Conservation (phyloP, 1,139 yeast genomes). For the Kodamaea arcana region DNA sequence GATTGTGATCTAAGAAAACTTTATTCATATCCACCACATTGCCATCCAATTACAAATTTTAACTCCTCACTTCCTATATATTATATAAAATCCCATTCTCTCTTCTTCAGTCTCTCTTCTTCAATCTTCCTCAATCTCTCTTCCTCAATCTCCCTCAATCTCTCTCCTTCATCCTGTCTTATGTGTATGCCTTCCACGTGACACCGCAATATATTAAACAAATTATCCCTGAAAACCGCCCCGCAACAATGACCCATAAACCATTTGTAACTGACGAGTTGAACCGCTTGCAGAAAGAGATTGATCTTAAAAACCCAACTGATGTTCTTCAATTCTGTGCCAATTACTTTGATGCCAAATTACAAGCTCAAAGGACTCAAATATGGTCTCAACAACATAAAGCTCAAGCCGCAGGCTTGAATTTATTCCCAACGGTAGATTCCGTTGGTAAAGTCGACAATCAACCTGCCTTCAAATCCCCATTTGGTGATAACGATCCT, state of each 20-base stretch:
- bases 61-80: no score
- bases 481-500: conserved; percentile 63
- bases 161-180: no score
- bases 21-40: no score
- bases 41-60: no score
- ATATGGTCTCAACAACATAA: conserved; percentile 51
- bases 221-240: neutral
- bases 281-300: conserved; percentile 59
- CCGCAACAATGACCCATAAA: conserved; percentile 11
- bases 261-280: conserved; percentile 40
- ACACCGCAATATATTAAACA: no score
- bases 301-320: conserved; percentile 57
- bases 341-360: conserved; percentile 58
- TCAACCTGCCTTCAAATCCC: conserved; percentile 57
- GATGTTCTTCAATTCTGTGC: conserved; percentile 75
- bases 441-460: conserved; percentile 22
- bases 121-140: neutral
- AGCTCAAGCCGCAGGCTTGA: conserved; percentile 52
- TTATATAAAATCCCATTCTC: no score
- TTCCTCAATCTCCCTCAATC: neutral
- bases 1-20: no score
- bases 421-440: conserved; percentile 41
- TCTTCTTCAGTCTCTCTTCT: no score
- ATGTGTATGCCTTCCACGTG: no score
- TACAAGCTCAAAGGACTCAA: conserved; percentile 57